Evolutionary conservation across 257 asterid species (phyloP).

Genomic region (Ehretia macrophylla): DNA sequence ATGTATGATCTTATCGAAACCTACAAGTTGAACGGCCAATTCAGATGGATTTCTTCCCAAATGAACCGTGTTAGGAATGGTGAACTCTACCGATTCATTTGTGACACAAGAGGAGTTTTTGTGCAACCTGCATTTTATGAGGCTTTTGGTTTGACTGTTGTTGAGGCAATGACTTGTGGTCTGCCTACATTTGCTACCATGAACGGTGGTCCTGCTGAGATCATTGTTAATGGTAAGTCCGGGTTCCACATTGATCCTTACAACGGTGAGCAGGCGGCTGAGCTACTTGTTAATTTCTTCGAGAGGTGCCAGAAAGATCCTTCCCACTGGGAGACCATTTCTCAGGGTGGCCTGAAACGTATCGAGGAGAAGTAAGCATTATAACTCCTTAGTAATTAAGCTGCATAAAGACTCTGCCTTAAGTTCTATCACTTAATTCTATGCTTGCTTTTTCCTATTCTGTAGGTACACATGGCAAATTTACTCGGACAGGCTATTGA

Average conservation of each 20-base stretch:
- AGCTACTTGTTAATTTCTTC: slow-evolving; percentile 63
- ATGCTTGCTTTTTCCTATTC: slow-evolving; percentile 1
- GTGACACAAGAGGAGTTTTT: slow-evolving; percentile 74
- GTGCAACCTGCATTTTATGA: slow-evolving; percentile 98
- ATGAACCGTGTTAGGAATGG: slow-evolving; percentile 97
- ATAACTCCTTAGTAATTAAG: background rate
- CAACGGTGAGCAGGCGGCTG: slow-evolving; percentile 69
- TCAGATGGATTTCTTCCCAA: slow-evolving; percentile 97
- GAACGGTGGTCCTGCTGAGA: slow-evolving; percentile 95
- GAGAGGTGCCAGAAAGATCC: slow-evolving; percentile 67
- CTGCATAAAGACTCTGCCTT: background rate
- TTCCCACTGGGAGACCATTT: slow-evolving; percentile 66
- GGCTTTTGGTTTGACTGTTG: slow-evolving; percentile 94
- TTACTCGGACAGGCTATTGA: slow-evolving; percentile 76
- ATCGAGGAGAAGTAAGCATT: slow-evolving; percentile 76
- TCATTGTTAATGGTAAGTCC: slow-evolving; percentile 74
- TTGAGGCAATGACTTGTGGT: slow-evolving; percentile 98
- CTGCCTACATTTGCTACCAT: slow-evolving; percentile 86
- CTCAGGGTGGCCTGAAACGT: slow-evolving; percentile 65
- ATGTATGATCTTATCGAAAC: slow-evolving; percentile 77
- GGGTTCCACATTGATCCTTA: slow-evolving; percentile 99
- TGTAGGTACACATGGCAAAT: slow-evolving; percentile 89
- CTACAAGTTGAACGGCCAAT: slow-evolving; percentile 70
- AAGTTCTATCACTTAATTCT: background rate
- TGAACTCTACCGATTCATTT: slow-evolving; percentile 85